Percentiles rank a stretch among this genome's conserved stretches.
Evolutionary conservation across 139 green algal species (phyloP).

Genomic region (Micractinium sp.): DNA sequence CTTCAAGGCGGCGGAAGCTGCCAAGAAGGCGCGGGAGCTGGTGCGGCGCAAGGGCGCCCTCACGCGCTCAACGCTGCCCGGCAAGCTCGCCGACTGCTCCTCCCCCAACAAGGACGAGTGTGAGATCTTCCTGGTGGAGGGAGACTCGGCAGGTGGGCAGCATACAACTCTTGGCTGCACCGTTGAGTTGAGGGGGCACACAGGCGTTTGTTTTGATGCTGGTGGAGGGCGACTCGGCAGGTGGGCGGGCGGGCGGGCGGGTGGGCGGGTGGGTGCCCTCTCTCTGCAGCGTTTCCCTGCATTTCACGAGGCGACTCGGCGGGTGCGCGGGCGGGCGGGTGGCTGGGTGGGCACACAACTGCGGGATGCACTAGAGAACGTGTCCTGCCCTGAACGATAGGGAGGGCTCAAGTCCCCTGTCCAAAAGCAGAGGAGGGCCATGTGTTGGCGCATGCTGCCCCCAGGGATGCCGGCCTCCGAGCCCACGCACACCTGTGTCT

Average conservation of each 20-base stretch:
- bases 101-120: slow-evolving; percentile 50
- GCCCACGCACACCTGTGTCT: no score
- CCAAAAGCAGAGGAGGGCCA: no score
- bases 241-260: slow-evolving; percentile 71
- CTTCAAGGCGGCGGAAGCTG: slow-evolving; percentile 87
- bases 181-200: no score
- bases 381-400: neutral
- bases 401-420: no score
- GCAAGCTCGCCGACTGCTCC: slow-evolving; percentile 97
- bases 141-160: slow-evolving; percentile 84
- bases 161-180: no score
- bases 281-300: no score
- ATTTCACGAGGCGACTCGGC: no score
- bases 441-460: neutral
- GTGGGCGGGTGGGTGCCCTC: no score
- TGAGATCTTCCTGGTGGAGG: slow-evolving; percentile 99
- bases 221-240: slow-evolving; percentile 95
- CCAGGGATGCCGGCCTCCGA: neutral
- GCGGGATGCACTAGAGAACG: no score
- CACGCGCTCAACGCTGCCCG: slow-evolving; percentile 87
- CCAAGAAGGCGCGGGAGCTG: slow-evolving; percentile 93
- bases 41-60: slow-evolving; percentile 94
- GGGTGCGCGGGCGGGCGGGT: no score
- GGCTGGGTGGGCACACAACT: no score
- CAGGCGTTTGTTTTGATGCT: slow-evolving; percentile 93